A percentile compares a stretch with the other conserved stretches of the same genome.
Evolutionary conservation across 495 filamentous ascomycete genomes (phyloP).

Genomic region (Opeltia flavorubescens): DNA sequence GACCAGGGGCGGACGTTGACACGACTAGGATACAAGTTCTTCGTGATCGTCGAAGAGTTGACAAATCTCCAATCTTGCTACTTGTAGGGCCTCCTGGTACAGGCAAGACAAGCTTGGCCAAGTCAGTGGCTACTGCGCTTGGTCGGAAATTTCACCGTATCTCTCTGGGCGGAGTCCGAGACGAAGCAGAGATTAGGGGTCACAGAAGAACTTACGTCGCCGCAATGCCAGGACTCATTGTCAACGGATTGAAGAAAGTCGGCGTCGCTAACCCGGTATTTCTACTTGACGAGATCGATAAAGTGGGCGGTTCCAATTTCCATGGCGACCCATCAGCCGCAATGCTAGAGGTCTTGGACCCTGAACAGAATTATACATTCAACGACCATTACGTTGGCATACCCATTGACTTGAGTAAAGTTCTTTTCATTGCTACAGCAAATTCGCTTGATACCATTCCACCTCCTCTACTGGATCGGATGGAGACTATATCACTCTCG

Average conservation of each 20-base stretch:
- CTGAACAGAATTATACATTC: constrained; percentile 93
- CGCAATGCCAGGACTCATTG: constrained; percentile 93
- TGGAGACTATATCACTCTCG: constrained; percentile 85
- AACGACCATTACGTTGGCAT: constrained; percentile 94
- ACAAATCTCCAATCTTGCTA: constrained; percentile 92
- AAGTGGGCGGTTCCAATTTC: constrained; percentile 80
- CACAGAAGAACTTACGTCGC: constrained; percentile 96
- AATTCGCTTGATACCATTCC: constrained; percentile 95
- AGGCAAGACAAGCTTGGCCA: constrained; percentile 92
- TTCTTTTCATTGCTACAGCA: constrained; percentile 97
- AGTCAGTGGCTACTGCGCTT: constrained; percentile 79
- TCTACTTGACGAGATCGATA: constrained; percentile 96
- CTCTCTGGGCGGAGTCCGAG: constrained; percentile 86
- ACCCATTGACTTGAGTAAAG: constrained; percentile 89
- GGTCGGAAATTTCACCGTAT: constrained; percentile 96
- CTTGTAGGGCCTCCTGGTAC: constrained; percentile 91
- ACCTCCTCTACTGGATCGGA: constrained; percentile 83
- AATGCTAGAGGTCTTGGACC: constrained; percentile 96
- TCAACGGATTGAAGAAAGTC: constrained; percentile 90
- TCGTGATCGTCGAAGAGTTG: constrained; percentile 62
- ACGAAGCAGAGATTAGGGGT: constrained; percentile 93
- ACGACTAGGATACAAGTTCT: constrained; percentile 52
- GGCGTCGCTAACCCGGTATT: constrained; percentile 94
- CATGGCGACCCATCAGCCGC: constrained; percentile 97
- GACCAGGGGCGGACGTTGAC: constrained; percentile 31